Evolutionary conservation across 345 rosid genomes (phyloP).

Genomic region (Ceriops tagal): DNA sequence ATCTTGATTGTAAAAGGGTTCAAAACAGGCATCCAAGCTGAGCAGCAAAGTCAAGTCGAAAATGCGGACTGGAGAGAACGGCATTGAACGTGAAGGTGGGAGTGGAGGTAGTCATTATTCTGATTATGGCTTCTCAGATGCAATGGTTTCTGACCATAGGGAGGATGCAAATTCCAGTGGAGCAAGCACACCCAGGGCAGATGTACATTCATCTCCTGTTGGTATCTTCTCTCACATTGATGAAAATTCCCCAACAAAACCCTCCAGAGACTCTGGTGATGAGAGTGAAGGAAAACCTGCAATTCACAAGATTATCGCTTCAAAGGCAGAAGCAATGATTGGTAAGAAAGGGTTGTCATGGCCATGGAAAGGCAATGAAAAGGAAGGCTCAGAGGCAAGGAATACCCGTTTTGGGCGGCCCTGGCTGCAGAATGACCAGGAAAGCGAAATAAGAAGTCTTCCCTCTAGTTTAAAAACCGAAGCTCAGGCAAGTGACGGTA

Average conservation of each 20-base stretch:
- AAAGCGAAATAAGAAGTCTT: conserved; percentile 41
- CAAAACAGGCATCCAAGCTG: conserved; percentile 70
- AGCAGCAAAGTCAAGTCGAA: conserved; percentile 80
- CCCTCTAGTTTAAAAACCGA: conserved; percentile 46
- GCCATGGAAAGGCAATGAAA: conserved; percentile 96
- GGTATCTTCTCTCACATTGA: conserved; percentile 54
- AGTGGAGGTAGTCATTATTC: conserved; percentile 68
- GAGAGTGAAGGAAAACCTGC: conserved; percentile 73
- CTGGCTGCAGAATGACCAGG: conserved; percentile 58
- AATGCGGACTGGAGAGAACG: conserved; percentile 57
- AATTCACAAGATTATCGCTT: conserved; percentile 61
- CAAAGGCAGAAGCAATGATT: conserved; percentile 88
- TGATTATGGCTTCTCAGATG: conserved; percentile 57
- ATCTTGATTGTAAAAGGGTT: conserved; percentile 29
- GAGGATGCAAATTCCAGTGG: conserved; percentile 87
- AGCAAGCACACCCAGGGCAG: conserved; percentile 90
- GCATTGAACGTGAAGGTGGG: conserved; percentile 62
- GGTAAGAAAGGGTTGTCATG: conserved; percentile 78
- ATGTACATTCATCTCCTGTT: conserved; percentile 49
- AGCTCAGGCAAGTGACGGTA: conserved; percentile 42
- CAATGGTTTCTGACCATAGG: conserved; percentile 51
- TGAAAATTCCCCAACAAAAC: conserved; percentile 44
- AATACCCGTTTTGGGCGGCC: conserved; percentile 49
- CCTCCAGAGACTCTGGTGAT: conserved; percentile 57
- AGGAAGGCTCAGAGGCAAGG: conserved; percentile 55